Evolutionary conservation across 2,329 filamentous ascomycete genomes (phyloP).

Genomic region (Penicillium hordei): DNA sequence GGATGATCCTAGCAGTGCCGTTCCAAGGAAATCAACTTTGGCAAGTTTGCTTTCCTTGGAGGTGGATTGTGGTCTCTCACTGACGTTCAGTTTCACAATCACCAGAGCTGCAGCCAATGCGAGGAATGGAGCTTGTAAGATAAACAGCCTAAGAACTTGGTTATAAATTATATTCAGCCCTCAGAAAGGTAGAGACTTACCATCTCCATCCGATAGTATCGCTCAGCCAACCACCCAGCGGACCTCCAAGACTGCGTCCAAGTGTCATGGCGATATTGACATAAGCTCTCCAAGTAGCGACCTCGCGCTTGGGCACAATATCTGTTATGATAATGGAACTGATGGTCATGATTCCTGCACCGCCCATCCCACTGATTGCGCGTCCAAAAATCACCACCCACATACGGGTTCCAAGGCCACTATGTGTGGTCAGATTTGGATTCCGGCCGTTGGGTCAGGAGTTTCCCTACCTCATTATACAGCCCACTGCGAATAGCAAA

Average conservation of each 20-base stretch:
- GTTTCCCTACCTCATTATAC: slow-evolving; percentile 34
- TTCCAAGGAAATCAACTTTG: slow-evolving; percentile 61
- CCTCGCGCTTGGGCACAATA: slow-evolving; percentile 50
- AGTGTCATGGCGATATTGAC: slow-evolving; percentile 54
- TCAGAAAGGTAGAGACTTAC: slow-evolving; percentile 33
- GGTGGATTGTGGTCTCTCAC: background rate
- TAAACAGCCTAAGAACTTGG: slow-evolving; percentile 24
- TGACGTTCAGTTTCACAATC: slow-evolving; percentile 40
- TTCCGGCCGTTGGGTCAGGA: background rate
- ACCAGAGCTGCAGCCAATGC: slow-evolving; percentile 43
- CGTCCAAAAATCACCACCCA: slow-evolving; percentile 44
- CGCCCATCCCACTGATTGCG: slow-evolving; percentile 45
- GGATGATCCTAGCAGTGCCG: slow-evolving; percentile 45
- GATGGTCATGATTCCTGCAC: slow-evolving; percentile 46
- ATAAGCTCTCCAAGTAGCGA: slow-evolving; percentile 52
- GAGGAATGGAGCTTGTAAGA: slow-evolving; percentile 31
- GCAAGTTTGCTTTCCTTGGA: slow-evolving; percentile 33
- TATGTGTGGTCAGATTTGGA: slow-evolving; percentile 8
- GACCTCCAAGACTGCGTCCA: slow-evolving; percentile 53
- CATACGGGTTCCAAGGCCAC: slow-evolving; percentile 41
- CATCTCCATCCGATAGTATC: slow-evolving; percentile 67
- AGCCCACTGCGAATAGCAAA: slow-evolving; percentile 52
- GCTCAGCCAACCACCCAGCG: slow-evolving; percentile 60
- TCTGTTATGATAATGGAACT: slow-evolving; percentile 53
- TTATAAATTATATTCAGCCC: background rate